Conservation (phyloP, 306 rosid genomes). For the Sechiopsis laciniata region DNA sequence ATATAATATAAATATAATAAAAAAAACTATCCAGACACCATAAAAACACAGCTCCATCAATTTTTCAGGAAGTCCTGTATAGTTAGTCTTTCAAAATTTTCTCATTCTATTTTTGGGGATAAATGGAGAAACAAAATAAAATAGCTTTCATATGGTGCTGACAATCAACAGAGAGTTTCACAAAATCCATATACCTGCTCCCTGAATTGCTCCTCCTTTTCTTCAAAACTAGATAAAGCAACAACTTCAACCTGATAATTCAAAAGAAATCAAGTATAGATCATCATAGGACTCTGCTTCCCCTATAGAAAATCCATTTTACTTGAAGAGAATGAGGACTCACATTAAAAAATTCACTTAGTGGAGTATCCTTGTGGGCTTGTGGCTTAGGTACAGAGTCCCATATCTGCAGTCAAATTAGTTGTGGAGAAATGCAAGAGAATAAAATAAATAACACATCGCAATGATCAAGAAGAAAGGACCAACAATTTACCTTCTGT, state of each 20-base stretch:
- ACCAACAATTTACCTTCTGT: slow-evolving; percentile 56
- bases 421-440: slow-evolving; percentile 14
- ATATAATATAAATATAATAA: not conserved
- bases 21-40: not conserved
- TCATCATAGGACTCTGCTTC: not conserved
- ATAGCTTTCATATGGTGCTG: not conserved
- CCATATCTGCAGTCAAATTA: slow-evolving; percentile 65
- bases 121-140: too few relatives aligned
- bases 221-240: slow-evolving; percentile 96
- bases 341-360: slow-evolving; percentile 92
- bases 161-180: not conserved
- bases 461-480: not conserved
- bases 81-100: too few relatives aligned
- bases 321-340: slow-evolving; percentile 23
- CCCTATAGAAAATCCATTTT: slow-evolving; percentile 4
- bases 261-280: not conserved
- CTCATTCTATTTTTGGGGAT: not conserved
- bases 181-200: slow-evolving; percentile 60
- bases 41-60: not conserved
- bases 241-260: slow-evolving; percentile 78
- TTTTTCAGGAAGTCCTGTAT: too few relatives aligned
- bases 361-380: slow-evolving; percentile 76
- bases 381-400: slow-evolving; percentile 96
- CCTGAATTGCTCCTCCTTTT: slow-evolving; percentile 88
- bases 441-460: slow-evolving; percentile 6